A percentile compares a stretch with the other conserved stretches of the same genome.
phyloP scores from a whole-genome alignment of 257 asterid species.

The Solanum neorickii region DNA sequence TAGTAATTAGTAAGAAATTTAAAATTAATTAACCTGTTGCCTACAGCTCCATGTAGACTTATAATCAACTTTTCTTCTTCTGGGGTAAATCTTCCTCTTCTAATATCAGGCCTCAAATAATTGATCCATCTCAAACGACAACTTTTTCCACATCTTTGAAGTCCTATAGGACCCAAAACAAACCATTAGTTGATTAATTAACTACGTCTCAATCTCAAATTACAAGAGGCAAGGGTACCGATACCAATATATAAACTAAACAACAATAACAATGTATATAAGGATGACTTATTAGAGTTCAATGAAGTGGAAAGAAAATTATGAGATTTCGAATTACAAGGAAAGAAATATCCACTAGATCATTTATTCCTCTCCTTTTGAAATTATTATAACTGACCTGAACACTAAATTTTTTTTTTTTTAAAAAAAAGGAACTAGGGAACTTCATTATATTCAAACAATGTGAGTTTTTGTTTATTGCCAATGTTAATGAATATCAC shows the following conservation, averaged over 20 bases:
- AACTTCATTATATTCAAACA: background rate
- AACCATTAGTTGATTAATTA: background rate
- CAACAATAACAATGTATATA: background rate
- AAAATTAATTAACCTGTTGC: slow-evolving; percentile 57
- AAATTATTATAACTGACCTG: too few relatives aligned
- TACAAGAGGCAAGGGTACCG: too few relatives aligned
- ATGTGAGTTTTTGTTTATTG: too few relatives aligned
- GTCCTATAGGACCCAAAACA: slow-evolving; percentile 27
- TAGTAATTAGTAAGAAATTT: background rate
- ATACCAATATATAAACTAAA: background rate
- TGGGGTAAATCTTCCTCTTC: slow-evolving; percentile 79
- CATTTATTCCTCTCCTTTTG: too few relatives aligned
- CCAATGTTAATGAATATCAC: background rate
- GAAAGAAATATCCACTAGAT: background rate
- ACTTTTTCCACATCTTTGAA: slow-evolving; percentile 93
- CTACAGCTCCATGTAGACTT: slow-evolving; percentile 85
- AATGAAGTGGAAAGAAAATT: background rate
- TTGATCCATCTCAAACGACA: slow-evolving; percentile 92
- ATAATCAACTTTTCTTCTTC: slow-evolving; percentile 87
- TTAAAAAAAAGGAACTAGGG: background rate
- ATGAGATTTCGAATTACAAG: background rate
- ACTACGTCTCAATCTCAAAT: background rate
- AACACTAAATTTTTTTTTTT: too few relatives aligned
- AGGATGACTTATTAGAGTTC: background rate
- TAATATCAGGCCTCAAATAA: slow-evolving; percentile 84